Evolutionary conservation across 2,329 filamentous ascomycete species (phyloP), one percentile per base, ranked within the genome.

Genomic region (Amauroascus verrucosus): DNA sequence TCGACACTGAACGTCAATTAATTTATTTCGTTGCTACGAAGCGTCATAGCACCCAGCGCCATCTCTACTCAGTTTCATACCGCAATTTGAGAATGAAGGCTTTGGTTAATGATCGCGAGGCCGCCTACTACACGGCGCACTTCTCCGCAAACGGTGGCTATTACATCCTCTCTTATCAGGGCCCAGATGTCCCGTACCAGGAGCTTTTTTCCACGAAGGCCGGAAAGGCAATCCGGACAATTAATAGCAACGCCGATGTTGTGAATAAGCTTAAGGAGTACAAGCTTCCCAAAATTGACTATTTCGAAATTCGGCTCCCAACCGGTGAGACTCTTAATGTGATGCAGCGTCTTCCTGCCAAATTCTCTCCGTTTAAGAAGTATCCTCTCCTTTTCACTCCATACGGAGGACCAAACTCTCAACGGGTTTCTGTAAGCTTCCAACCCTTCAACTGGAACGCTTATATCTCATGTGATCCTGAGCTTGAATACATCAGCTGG

Each of bases 121-220:
- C 80, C 0, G 83, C 76, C 0, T 77, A 76, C 60, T 86, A 80
- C 77, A 74, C 73, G 4, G 83, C 82, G 0, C 83, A 81, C 0
- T 86, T 86, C 67, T 85, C 82, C 0, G 73, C 78, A 1, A 72
- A 68, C 1, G 79, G 77, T 0, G 77, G 77, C 1, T 86, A 82
- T 70, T 85, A 85, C 61, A 77, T 86, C 40, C 75, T 85, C 2
- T 76, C 71, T 49, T 86, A 86, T 63, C 67, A 70, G 16, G 83
- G 83, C 0, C 83, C 83, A 0, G 78, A 85, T 52, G 78, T 86
- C 0, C 83, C 83, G 0, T 85, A 84, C 66, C 82, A 86, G 61
- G 80, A 84, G 57, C 72, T 86, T 0, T 84, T 84, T 67, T 70
- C 77, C 0, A 64, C 76, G 56, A 50, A 52, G 52, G 78, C 82